Base-by-base conservation (phyloP, 2,329 filamentous ascomycete genomes). In the Nemania sp. region DNA sequence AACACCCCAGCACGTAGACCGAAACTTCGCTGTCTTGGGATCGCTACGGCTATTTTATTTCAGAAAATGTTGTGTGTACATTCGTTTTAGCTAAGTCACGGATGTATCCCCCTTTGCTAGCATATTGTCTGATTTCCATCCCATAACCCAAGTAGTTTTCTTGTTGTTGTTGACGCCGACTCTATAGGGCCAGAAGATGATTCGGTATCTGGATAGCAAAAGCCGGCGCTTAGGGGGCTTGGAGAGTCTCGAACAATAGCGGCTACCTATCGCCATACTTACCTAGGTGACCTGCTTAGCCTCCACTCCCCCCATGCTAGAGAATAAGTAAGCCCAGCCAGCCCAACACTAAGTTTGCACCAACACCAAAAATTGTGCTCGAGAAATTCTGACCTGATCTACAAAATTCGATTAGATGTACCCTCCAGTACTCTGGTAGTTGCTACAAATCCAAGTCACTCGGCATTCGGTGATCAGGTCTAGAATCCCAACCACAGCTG, bases 401-500 rank as follows among this genome's bases (percentile, higher is more conserved):
- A 34, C 20, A 25, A 34, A 46, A 50, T 50, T 46, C 29, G 34
- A 45, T 17, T 29, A 12, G 18, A 18, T 43, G 25, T 45, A 53
- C 54, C 25, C 3, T n/a, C n/a, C n/a, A n/a, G n/a, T n/a, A 29
- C 25, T 4, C 4, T 29, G 32, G 49, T 50, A 57, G 21, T 29
- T 34, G 21, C 18, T 53, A 51, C 29, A 34, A 20, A 15, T 49
- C 25, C 4, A 40, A 40, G 37, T 45, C 17, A 18, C 18, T 57
- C 54, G 45, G 54, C 32, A 18, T 58, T 51, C 59, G 46, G 59
- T 13, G 18, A 37, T 32, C 21, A 37, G 13, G 42, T 17, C 48
- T 54, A 47, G 34, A 13, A 50, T 17, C 20, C 20, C 42, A 47
- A 12, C 42, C 40, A 47, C 42, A 20, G n/a, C 48, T 11, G 39